Percentiles rank a stretch among this genome's conserved stretches.
phyloP scores from a whole-genome alignment of 2,329 filamentous ascomycete species.

The Pseudohalonectria lignicola region DNA sequence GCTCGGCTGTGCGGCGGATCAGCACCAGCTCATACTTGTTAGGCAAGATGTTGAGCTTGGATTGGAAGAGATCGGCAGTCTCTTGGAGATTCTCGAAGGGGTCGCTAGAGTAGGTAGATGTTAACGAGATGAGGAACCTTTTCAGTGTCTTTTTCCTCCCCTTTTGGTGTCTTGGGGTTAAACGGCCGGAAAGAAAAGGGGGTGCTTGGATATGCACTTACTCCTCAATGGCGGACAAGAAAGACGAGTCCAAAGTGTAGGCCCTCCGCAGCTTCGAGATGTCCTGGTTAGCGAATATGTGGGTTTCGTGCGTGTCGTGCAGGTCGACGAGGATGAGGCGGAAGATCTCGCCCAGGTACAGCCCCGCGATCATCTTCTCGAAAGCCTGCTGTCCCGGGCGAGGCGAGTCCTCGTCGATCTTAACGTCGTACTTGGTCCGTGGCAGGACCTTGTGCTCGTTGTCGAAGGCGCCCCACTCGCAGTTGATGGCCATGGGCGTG shows the following conservation, averaged over 20 bases:
- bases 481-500: slow-evolving; percentile 89
- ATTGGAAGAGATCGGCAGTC: slow-evolving; percentile 71
- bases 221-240: slow-evolving; percentile 88
- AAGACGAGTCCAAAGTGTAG: slow-evolving; percentile 85
- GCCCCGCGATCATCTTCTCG: slow-evolving; percentile 94
- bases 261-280: slow-evolving; percentile 70
- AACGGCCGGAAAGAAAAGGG: no score
- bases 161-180: no score
- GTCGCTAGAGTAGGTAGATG: slow-evolving; percentile 49
- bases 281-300: slow-evolving; percentile 78
- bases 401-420: slow-evolving; percentile 84
- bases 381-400: slow-evolving; percentile 91
- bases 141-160: no score
- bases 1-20: slow-evolving; percentile 76
- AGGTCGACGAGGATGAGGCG: slow-evolving; percentile 77
- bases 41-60: slow-evolving; percentile 60
- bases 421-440: slow-evolving; percentile 72
- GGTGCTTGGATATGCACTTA: slow-evolving; percentile 50
- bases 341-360: slow-evolving; percentile 93
- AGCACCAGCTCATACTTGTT: slow-evolving; percentile 78
- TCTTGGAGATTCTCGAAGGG: slow-evolving; percentile 92
- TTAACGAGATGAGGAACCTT: no score
- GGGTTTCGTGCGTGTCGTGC: slow-evolving; percentile 62
- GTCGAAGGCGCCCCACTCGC: slow-evolving; percentile 95
- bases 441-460: slow-evolving; percentile 86